Conservation (phyloP, 2,329 filamentous ascomycete genomes). For the Calonectria honghensis region DNA sequence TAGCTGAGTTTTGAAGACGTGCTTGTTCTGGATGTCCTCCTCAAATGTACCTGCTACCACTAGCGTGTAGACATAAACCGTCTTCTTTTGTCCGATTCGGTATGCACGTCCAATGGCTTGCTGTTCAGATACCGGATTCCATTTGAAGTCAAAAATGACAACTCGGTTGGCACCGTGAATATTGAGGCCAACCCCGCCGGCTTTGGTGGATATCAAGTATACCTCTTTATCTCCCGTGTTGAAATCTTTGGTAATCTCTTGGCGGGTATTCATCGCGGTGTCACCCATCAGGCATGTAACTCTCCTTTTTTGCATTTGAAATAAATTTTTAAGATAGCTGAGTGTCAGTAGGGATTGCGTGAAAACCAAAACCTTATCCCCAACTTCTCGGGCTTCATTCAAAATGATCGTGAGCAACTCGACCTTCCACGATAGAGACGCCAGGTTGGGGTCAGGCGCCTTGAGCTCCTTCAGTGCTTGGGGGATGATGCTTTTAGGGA, state of each 20-base stretch:
- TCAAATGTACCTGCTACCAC: constrained; percentile 88
- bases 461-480: constrained; percentile 61
- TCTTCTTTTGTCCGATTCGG: constrained; percentile 87
- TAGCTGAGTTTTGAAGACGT: constrained; percentile 89
- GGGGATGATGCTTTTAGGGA: constrained; percentile 55
- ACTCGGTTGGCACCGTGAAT: constrained; percentile 90
- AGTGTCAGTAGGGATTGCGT: constrained; percentile 83
- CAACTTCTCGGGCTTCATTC: constrained; percentile 73
- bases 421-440: constrained; percentile 80
- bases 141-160: constrained; percentile 88
- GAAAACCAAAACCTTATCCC: constrained; percentile 89
- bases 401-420: constrained; percentile 81
- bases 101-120: constrained; percentile 92
- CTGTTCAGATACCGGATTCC: constrained; percentile 87
- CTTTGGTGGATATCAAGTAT: constrained; percentile 88
- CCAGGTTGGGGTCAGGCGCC: constrained; percentile 64
- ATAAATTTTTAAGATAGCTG: constrained; percentile 78
- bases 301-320: constrained; percentile 69
- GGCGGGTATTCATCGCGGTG: constrained; percentile 74
- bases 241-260: constrained; percentile 80
- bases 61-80: constrained; percentile 90
- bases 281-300: constrained; percentile 80
- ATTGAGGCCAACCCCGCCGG: constrained; percentile 89
- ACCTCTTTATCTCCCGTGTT: constrained; percentile 75
- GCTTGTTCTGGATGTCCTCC: constrained; percentile 81